A percentile compares a stretch with the other conserved stretches of the same genome.
Conservation (phyloP, 306 rosid species). For the Urtica urens region DNA sequence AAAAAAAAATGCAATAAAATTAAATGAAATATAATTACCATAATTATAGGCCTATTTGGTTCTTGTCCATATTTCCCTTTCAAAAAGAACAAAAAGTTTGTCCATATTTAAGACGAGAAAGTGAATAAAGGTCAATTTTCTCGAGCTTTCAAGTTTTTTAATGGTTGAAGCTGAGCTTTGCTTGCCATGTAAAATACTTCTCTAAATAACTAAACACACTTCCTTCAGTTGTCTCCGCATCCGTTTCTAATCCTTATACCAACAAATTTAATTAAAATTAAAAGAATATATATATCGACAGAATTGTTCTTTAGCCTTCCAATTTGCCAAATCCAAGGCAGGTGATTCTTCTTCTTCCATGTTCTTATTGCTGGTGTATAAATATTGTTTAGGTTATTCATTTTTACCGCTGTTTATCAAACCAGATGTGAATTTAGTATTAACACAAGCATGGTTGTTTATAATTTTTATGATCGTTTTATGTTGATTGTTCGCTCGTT, state of each 20-base stretch:
- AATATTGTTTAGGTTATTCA: too few relatives aligned
- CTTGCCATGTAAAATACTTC: constrained; percentile 25
- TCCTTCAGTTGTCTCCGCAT: constrained; percentile 13
- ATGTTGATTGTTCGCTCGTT: too few relatives aligned
- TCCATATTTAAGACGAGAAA: background rate
- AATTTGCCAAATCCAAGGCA: constrained; percentile 24
- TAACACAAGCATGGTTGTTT: background rate
- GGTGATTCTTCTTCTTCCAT: constrained; percentile 18
- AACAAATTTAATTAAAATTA: background rate
- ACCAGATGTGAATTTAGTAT: background rate
- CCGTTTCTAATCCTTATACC: constrained; percentile 17
- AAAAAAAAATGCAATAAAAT: background rate
- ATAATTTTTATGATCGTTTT: too few relatives aligned
- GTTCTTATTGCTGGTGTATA: too few relatives aligned
- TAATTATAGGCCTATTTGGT: background rate
- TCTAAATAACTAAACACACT: constrained; percentile 3
- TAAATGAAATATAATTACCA: background rate
- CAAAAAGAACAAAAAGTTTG: too few relatives aligned
- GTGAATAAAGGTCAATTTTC: constrained; percentile 21
- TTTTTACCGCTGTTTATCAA: background rate
- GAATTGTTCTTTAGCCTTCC: background rate
- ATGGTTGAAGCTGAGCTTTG: constrained; percentile 27
- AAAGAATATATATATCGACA: background rate
- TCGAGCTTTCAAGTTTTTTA: constrained; percentile 21
- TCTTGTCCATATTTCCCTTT: background rate